Percentiles rank a stretch among this genome's conserved stretches.
These are phyloP conservation scores for Lactifluus piperatus DNA, from an alignment of 768 basidiomycete species.

Conservation along the genomic window DNA sequence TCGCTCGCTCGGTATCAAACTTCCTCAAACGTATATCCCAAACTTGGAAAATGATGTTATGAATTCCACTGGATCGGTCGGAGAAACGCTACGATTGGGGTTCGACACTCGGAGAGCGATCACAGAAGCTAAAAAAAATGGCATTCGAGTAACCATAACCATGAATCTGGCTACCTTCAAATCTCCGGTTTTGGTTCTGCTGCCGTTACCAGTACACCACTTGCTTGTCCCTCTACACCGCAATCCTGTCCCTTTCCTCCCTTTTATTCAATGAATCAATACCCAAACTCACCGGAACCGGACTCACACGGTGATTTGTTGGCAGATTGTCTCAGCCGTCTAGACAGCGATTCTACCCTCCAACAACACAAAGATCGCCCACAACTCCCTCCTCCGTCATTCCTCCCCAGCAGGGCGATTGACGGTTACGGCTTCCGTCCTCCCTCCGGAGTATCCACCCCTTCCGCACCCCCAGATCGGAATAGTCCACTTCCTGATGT, in stretches of 20 bases:
- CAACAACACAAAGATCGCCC: slow-evolving; percentile 1
- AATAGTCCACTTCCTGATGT: slow-evolving; percentile 37
- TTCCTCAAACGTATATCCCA: slow-evolving; percentile 11
- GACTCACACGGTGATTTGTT: slow-evolving; percentile 12
- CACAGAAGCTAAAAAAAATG: slow-evolving; percentile 8
- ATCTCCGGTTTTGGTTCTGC: slow-evolving; percentile 8
- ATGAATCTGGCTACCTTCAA: slow-evolving; percentile 11
- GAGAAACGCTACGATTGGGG: slow-evolving; percentile 1
- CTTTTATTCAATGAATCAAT: neutral
- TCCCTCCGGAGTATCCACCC: slow-evolving; percentile 59
- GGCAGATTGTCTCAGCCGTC: slow-evolving; percentile 10
- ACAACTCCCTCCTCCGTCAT: neutral
- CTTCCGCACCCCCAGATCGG: slow-evolving; percentile 29
- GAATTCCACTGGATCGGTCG: neutral
- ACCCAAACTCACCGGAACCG: neutral
- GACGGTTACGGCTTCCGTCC: slow-evolving; percentile 82
- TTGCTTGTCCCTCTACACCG: neutral
- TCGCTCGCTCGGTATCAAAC: neutral
- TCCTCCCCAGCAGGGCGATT: neutral
- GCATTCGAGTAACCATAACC: slow-evolving; percentile 4
- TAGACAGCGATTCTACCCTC: neutral
- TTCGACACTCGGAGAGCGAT: slow-evolving; percentile 8
- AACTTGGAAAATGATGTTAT: neutral
- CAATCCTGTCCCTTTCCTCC: neutral
- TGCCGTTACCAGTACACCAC: neutral